Evolutionary conservation across 441 rosid genomes (phyloP).

Genomic region (Biscutella laevigata): DNA sequence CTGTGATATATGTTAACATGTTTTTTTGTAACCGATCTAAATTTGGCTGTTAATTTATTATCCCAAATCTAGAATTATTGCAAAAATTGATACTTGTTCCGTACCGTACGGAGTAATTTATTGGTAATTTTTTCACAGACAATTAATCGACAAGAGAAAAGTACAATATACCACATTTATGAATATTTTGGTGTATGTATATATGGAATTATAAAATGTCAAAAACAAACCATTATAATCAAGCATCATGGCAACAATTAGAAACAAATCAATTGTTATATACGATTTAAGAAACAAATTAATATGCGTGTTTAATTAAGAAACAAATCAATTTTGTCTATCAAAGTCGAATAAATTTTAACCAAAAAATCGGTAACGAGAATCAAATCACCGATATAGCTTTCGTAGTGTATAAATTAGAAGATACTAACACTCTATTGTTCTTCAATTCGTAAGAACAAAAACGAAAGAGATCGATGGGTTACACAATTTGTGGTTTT

Average conservation of each 20-base stretch:
- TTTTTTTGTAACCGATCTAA: not conserved
- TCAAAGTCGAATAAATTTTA: not conserved
- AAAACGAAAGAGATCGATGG: conserved; percentile 8
- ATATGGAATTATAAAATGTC: not conserved
- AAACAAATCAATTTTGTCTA: not conserved
- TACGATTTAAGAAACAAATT: not conserved
- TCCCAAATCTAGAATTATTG: not conserved
- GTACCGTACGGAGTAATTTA: not conserved
- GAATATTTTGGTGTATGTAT: not conserved
- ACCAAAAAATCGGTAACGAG: not conserved
- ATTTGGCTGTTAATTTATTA: not conserved
- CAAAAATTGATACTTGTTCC: not conserved
- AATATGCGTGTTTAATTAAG: not conserved
- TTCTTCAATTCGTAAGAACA: no score
- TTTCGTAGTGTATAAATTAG: not conserved
- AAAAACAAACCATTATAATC: not conserved
- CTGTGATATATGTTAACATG: not conserved
- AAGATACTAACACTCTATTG: not conserved
- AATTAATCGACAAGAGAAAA: not conserved
- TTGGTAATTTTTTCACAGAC: not conserved
- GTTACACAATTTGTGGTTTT: not conserved
- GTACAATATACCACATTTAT: conserved; percentile 14
- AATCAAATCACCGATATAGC: conserved; percentile 18
- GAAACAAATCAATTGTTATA: not conserved
- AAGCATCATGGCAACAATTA: not conserved